A percentile compares a stretch with the other conserved stretches of the same genome.
phyloP scores from a whole-genome alignment of 2,329 filamentous ascomycete genomes.

The Emericellopsis cladophorae region DNA sequence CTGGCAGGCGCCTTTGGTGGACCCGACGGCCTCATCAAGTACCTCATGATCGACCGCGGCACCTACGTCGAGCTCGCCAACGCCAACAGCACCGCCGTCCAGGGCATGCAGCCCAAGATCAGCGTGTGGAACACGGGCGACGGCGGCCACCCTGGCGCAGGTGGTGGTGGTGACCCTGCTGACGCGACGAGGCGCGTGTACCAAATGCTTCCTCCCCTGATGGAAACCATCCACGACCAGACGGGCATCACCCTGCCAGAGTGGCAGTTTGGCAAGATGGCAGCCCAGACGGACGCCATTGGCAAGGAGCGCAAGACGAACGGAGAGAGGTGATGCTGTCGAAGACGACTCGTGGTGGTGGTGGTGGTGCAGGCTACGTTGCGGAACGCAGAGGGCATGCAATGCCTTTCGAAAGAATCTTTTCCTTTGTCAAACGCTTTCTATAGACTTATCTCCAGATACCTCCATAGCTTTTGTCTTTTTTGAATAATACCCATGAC shows the following conservation, averaged over 20 bases:
- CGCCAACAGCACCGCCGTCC: conserved; percentile 64
- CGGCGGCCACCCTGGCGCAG: conserved; percentile 23
- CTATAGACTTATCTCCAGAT: not conserved
- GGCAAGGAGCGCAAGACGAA: conserved; percentile 6
- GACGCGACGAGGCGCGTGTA: conserved; percentile 62
- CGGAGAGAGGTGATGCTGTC: not conserved
- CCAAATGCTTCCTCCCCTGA: conserved; percentile 70
- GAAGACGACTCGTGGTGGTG: too few relatives aligned
- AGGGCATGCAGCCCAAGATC: conserved; percentile 77
- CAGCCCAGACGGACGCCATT: conserved; percentile 20
- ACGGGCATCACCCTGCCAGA: conserved; percentile 70
- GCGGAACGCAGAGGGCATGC: too few relatives aligned
- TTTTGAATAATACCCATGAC: too few relatives aligned
- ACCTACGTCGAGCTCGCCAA: conserved; percentile 67
- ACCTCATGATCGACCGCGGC: conserved; percentile 77
- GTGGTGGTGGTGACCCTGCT: conserved; percentile 38
- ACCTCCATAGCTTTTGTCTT: too few relatives aligned
- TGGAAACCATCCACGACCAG: conserved; percentile 80
- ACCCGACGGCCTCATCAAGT: conserved; percentile 65
- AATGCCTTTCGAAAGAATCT: not conserved
- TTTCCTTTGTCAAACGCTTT: not conserved
- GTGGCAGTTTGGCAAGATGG: conserved; percentile 52
- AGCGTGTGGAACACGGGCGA: conserved; percentile 76
- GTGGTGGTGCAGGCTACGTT: too few relatives aligned
- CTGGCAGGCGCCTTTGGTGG: conserved; percentile 65